Evolutionary conservation across 202 grass and related monocot genomes (phyloP), one percentile per base, ranked within the genome.

Genomic region (Elaeis oleifera): DNA sequence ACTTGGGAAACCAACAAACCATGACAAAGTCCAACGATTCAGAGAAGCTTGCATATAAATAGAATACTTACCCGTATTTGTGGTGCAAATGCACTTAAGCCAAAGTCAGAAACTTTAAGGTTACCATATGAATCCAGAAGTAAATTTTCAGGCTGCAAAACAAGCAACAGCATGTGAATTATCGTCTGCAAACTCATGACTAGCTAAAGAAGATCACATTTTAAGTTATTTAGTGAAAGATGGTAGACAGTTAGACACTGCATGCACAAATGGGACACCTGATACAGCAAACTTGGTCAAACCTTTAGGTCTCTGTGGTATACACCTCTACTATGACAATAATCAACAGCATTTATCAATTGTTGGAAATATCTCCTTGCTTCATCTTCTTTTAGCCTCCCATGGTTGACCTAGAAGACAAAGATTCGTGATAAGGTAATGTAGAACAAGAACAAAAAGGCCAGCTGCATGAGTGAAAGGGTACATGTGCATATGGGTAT

Each of bases 261-360:
- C 32, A 36, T 36, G 6, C 1, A 67, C 36, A 23, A 44, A 15
- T 54, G 25, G 18, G 18, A 53, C 27, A 77, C 32, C 11, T 25
- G 7, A 49, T 49, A 24, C 1, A 63, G 16, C 16, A 72, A 72
- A 77, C 61, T 44, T 80, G 4, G 0, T 16, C 68, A 69, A 68
- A 92, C 94, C 88, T 97, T 97, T 44, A 97, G 67, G 61, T 97
- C 94, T 86, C 94, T 92, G 22, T 92, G 94, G 74, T 81, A 97
- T 66, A 97, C 94, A 74, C 88, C 85, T 64, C 88, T 78, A 60
- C 88, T 97, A 70, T 97, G 94, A 55, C 94, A 92, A 51, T 97
- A 97, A 77, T 97, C 94, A 29, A 92, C 88, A 39, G 94, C 94
- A 78, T 97, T 89, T 69, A 97, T 97, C 67, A 97, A 82, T 76